phyloP scores from a whole-genome alignment of 2,329 filamentous ascomycete genomes.

The Cyphellophora europaea region DNA sequence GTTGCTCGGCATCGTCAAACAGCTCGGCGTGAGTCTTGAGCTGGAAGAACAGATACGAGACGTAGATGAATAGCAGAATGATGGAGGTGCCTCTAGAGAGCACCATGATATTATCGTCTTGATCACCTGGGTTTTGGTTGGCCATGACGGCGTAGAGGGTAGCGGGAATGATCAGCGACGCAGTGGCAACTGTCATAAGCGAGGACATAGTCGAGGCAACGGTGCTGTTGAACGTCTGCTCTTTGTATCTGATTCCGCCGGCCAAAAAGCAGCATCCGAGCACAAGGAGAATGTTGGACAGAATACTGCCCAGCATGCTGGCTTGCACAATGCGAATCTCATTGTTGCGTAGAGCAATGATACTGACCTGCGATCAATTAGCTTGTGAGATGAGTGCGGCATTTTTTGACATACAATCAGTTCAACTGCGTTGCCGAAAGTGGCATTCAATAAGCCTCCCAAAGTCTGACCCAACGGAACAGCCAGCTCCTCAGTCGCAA shows the following conservation, averaged over 20 bases:
- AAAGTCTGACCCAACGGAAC: conserved; percentile 53
- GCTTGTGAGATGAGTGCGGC: conserved; percentile 65
- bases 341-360: conserved; percentile 69
- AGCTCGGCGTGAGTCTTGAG: conserved; percentile 64
- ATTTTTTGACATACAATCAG: conserved; percentile 63
- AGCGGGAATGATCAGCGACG: conserved; percentile 70
- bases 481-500: conserved; percentile 55
- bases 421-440: conserved; percentile 58
- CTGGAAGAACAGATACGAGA: conserved; percentile 70
- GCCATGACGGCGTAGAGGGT: conserved; percentile 61
- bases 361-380: conserved; percentile 65
- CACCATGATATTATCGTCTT: conserved; percentile 50
- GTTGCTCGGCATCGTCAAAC: conserved; percentile 46
- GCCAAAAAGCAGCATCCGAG: conserved; percentile 73
- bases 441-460: conserved; percentile 56
- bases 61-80: conserved; percentile 65
- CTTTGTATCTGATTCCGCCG: conserved; percentile 59
- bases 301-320: conserved; percentile 90
- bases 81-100: conserved; percentile 69
- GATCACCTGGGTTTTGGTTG: conserved; percentile 21
- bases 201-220: conserved; percentile 50
- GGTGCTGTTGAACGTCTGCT: conserved; percentile 51
- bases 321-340: conserved; percentile 90
- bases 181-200: conserved; percentile 65
- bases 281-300: conserved; percentile 87